Evolutionary conservation across 768 basidiomycete species (phyloP), one percentile per base, ranked within the genome.

Genomic region (Rhodotorula diobovata): DNA sequence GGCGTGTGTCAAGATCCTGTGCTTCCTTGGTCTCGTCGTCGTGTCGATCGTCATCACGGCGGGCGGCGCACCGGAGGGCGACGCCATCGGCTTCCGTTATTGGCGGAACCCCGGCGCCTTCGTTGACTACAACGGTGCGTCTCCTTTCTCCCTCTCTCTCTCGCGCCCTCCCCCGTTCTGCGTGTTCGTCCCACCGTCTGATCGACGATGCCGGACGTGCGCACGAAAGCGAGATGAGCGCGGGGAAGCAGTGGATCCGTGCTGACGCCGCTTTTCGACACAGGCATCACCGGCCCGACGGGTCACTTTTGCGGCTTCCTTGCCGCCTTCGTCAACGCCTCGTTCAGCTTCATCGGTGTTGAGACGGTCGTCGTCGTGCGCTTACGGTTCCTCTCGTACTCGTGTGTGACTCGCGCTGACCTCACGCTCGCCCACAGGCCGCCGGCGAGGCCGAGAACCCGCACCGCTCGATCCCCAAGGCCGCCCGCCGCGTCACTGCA

Each of bases 401-500:
- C 86, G 2, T 92, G 89, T 83, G 89, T 89, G 11, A 88, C 87
- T 82, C 86, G 88, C 76, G 89, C 87, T 50, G 86, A 90, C 83
- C 90, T 91, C 77, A 81, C 89, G 53, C 87, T 90, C 50, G 86
- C 87, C 37, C 85, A 89, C 66, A 43, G 41, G 86, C 88, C 37
- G 89, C 89, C 28, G 89, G 87, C 0, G 91, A 93, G 80, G 88
- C 89, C 0, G 83, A 86, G 77, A 89, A 85, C 77, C 91, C 91
- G 14, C 86, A 90, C 48, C 87, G 87, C 41, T 90, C 90, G 76
- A 89, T 93, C 73, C 82, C 86, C 34, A 89, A 87, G 77, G 90
- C 90, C 34, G 86, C 90, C 61, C 83, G 85, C 48, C 84, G 88
- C 32, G 90, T 93, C 10, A 90, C 91, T 79, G 90, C 86, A 81